Evolutionary conservation across 306 rosid species (phyloP).

Genomic region (Begonia peltatifolia): DNA sequence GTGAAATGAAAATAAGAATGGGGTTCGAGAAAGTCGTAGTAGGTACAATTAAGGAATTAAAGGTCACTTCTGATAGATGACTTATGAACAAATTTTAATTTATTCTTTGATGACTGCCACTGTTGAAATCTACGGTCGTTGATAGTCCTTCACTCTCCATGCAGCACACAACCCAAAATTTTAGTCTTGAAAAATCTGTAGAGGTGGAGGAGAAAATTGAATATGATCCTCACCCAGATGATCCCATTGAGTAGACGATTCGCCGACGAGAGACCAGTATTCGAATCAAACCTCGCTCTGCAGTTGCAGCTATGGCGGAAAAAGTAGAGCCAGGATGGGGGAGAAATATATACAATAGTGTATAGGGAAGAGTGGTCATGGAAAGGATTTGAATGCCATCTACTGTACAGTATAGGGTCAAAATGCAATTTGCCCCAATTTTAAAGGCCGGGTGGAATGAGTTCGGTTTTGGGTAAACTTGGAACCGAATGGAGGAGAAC

Average conservation of each 20-base stretch:
- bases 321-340: slow-evolving; percentile 67
- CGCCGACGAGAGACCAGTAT: slow-evolving; percentile 62
- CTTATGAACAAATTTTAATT: slow-evolving; percentile 11
- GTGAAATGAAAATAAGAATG: no score
- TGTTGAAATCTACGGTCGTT: background rate
- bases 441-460: no score
- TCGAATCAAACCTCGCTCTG: slow-evolving; percentile 55
- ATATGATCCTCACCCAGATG: background rate
- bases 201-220: background rate
- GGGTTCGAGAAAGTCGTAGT: no score
- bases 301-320: slow-evolving; percentile 63
- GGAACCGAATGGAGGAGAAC: no score
- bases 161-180: background rate
- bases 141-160: background rate
- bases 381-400: slow-evolving; percentile 40
- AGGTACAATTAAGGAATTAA: no score
- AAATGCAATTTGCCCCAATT: no score
- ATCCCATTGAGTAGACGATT: slow-evolving; percentile 29
- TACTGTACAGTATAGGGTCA: no score
- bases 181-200: background rate
- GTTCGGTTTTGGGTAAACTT: no score
- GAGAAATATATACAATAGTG: slow-evolving; percentile 65
- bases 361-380: slow-evolving; percentile 75
- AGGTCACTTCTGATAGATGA: no score
- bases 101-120: slow-evolving; percentile 18